phyloP scores from a whole-genome alignment of 2,329 filamentous ascomycete species.

The Aspergillus sp. region DNA sequence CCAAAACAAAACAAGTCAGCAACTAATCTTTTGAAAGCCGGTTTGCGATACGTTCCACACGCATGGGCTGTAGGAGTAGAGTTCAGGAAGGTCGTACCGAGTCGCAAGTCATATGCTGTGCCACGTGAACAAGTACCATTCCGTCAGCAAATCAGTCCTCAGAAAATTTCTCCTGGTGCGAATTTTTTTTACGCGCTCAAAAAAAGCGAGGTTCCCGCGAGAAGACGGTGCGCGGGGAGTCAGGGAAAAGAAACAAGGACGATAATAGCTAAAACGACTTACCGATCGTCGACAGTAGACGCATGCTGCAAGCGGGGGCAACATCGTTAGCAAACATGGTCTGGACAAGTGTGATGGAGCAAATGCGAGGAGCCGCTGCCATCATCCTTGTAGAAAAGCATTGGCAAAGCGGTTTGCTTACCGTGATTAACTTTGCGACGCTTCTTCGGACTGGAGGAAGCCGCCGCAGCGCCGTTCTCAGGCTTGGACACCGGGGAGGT shows the following conservation, averaged over 20 bases:
- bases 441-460: conserved; percentile 67
- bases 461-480: conserved; percentile 33
- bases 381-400: conserved; percentile 27
- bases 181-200: conserved; percentile 17
- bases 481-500: conserved; percentile 31
- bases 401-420: conserved; percentile 50
- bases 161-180: conserved; percentile 11
- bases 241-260: background rate
- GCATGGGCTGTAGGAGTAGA: conserved; percentile 17
- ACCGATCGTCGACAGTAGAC: conserved; percentile 89
- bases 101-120: conserved; percentile 89
- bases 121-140: conserved; percentile 42
- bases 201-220: background rate
- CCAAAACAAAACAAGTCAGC: conserved; percentile 30
- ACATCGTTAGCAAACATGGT: conserved; percentile 25
- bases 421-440: conserved; percentile 87
- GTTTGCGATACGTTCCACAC: conserved; percentile 25
- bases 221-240: background rate
- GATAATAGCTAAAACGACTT: conserved; percentile 51
- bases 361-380: conserved; percentile 14
- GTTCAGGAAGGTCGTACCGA: conserved; percentile 61
- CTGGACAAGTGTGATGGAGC: conserved; percentile 15
- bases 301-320: conserved; percentile 62
- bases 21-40: conserved; percentile 13
- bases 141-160: conserved; percentile 46